Conservation (phyloP, 2,329 filamentous ascomycete genomes). For the Intubia oerlemansii region DNA sequence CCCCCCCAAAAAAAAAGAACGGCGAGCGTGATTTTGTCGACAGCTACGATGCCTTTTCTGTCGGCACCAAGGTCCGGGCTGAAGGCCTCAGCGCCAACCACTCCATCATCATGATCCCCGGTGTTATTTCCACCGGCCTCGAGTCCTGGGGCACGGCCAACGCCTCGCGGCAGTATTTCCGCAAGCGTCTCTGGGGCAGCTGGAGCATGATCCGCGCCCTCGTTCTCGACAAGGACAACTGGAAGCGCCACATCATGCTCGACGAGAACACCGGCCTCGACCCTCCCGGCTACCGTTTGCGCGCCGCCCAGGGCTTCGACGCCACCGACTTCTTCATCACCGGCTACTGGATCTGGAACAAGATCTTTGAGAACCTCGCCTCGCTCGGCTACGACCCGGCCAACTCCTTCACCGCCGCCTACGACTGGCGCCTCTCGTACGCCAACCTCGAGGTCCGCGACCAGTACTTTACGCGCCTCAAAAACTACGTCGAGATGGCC, state of each 20-base stretch:
- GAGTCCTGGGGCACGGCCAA: constrained; percentile 93
- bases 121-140: constrained; percentile 89
- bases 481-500: constrained; percentile 74
- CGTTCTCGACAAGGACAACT: constrained; percentile 76
- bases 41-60: constrained; percentile 82
- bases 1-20: too few species aligned
- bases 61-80: constrained; percentile 61
- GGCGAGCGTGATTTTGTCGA: constrained; percentile 66
- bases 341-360: constrained; percentile 97
- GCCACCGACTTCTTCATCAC: constrained; percentile 89
- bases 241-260: constrained; percentile 95
- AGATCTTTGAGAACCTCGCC: constrained; percentile 90
- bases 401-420: constrained; percentile 45
- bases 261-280: constrained; percentile 83
- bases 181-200: constrained; percentile 87
- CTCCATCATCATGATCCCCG: constrained; percentile 90
- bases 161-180: constrained; percentile 70
- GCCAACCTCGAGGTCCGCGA: constrained; percentile 75
- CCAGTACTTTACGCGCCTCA: constrained; percentile 82
- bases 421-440: constrained; percentile 91
- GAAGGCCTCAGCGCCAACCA: constrained; percentile 69
- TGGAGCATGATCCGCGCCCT: constrained; percentile 98
- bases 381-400: constrained; percentile 88
- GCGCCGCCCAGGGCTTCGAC: constrained; percentile 90
- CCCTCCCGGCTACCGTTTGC: constrained; percentile 71